A percentile compares a stretch with the other conserved stretches of the same genome.
Conservation (phyloP, 495 filamentous ascomycete genomes). For the Penicillium alfredii region DNA sequence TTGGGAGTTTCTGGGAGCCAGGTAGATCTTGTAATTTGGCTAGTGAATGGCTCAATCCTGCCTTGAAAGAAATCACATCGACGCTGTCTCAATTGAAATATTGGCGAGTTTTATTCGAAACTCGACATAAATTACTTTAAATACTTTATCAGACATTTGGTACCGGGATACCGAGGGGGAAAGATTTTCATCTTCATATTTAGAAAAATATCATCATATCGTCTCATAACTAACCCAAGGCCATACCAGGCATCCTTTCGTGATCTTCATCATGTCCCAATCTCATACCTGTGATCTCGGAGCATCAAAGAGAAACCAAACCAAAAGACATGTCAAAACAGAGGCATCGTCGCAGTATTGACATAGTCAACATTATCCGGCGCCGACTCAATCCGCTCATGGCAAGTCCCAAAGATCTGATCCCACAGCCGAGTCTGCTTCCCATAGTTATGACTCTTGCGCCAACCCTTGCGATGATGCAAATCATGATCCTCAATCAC, state of each 20-base stretch:
- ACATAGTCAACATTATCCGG: slow-evolving; percentile 34
- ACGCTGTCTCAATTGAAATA: slow-evolving; percentile 1
- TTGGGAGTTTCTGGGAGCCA: slow-evolving; percentile 5
- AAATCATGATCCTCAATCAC: slow-evolving; percentile 42
- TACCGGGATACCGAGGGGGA: too few relatives aligned
- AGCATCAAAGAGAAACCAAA: too few relatives aligned
- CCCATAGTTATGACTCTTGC: slow-evolving; percentile 41
- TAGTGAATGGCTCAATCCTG: slow-evolving; percentile 7
- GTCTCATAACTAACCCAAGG: too few relatives aligned
- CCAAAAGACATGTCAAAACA: too few relatives aligned
- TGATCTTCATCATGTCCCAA: too few relatives aligned
- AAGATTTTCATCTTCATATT: too few relatives aligned
- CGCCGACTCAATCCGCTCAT: slow-evolving; percentile 30
- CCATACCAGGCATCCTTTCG: too few relatives aligned
- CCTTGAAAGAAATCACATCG: background rate
- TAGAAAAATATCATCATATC: too few relatives aligned
- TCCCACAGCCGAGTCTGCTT: slow-evolving; percentile 43
- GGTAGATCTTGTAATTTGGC: slow-evolving; percentile 7
- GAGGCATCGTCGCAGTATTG: slow-evolving; percentile 26
- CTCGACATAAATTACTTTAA: too few relatives aligned
- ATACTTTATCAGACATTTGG: too few relatives aligned
- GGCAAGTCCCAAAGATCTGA: slow-evolving; percentile 35
- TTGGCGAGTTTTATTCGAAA: too few relatives aligned
- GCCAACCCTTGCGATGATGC: slow-evolving; percentile 41
- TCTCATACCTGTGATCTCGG: too few relatives aligned